Percentiles rank a stretch among this genome's conserved stretches.
Conservation (phyloP, 1,284 basidiomycete genomes). For the Paramarasmius palmivorus region DNA sequence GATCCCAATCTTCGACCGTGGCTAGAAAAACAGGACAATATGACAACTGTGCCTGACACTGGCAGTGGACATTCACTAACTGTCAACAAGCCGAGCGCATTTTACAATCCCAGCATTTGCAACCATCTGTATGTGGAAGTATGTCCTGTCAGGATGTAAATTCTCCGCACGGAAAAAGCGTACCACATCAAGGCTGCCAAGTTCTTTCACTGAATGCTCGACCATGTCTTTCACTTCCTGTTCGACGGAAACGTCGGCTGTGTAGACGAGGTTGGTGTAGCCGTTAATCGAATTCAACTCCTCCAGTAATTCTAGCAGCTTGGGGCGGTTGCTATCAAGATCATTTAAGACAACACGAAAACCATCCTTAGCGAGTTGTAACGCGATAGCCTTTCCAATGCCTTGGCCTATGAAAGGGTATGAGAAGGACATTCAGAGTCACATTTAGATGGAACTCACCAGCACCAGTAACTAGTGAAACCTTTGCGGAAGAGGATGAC, state of each 20-base stretch:
- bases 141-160: background rate
- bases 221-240: slow-evolving; percentile 27
- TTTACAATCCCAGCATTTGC: slow-evolving; percentile 23
- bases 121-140: slow-evolving; percentile 24
- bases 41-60: background rate
- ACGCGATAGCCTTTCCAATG: slow-evolving; percentile 42
- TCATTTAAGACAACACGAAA: slow-evolving; percentile 22
- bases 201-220: slow-evolving; percentile 17
- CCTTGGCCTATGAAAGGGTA: slow-evolving; percentile 30
- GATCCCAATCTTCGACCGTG: slow-evolving; percentile 16
- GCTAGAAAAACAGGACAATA: slow-evolving; percentile 10
- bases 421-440: background rate
- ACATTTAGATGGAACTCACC: background rate
- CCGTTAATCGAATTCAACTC: slow-evolving; percentile 13
- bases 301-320: slow-evolving; percentile 10
- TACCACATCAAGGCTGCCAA: slow-evolving; percentile 31
- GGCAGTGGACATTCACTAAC: too few relatives aligned
- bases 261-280: too few relatives aligned
- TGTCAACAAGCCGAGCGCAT: slow-evolving; percentile 15
- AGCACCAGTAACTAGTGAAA: background rate
- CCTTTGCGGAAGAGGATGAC: too few relatives aligned
- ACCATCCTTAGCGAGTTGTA: slow-evolving; percentile 32
- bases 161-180: background rate
- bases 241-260: slow-evolving; percentile 28
- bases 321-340: slow-evolving; percentile 6